Percentiles rank a stretch among this genome's conserved stretches.
Conservation (phyloP, 768 basidiomycete genomes). For the Panaeolus papilionaceus region DNA sequence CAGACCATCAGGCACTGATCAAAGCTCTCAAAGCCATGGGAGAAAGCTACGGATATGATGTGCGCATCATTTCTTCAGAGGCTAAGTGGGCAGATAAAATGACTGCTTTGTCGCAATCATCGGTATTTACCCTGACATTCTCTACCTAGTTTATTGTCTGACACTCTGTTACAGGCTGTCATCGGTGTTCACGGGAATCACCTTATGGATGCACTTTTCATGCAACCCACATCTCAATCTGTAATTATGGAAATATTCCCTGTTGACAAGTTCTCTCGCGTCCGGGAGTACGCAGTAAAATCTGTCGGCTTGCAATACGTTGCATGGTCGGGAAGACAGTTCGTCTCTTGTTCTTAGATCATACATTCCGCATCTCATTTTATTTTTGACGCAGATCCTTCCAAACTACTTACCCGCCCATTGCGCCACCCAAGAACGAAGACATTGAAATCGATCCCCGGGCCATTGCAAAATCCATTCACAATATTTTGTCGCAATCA, state of each 20-base stretch:
- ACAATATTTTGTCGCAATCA: slow-evolving; percentile 25
- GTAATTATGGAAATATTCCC: slow-evolving; percentile 84
- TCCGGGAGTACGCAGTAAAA: slow-evolving; percentile 62
- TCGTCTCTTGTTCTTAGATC: slow-evolving; percentile 22
- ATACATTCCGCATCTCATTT: slow-evolving; percentile 14
- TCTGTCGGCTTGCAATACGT: slow-evolving; percentile 62
- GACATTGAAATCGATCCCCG: slow-evolving; percentile 43
- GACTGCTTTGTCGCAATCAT: slow-evolving; percentile 69
- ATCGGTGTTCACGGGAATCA: slow-evolving; percentile 65
- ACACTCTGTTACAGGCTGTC: slow-evolving; percentile 50
- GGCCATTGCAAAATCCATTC: slow-evolving; percentile 47
- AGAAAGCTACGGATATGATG: slow-evolving; percentile 57
- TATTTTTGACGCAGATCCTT: slow-evolving; percentile 38
- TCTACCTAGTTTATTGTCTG: slow-evolving; percentile 19
- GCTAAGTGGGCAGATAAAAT: slow-evolving; percentile 69
- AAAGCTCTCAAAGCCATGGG: slow-evolving; percentile 59
- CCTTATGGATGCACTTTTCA: slow-evolving; percentile 73
- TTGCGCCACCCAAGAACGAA: slow-evolving; percentile 31
- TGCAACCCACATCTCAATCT: slow-evolving; percentile 63
- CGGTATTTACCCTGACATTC: slow-evolving; percentile 48
- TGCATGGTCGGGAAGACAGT: slow-evolving; percentile 59
- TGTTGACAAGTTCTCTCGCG: slow-evolving; percentile 64
- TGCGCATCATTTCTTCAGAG: slow-evolving; percentile 55
- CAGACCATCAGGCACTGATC: slow-evolving; percentile 68
- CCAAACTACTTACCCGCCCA: slow-evolving; percentile 38